A percentile compares a stretch with the other conserved stretches of the same genome.
phyloP scores from a whole-genome alignment of 1,284 basidiomycete species.

The Apiotrichum porosum region DNA sequence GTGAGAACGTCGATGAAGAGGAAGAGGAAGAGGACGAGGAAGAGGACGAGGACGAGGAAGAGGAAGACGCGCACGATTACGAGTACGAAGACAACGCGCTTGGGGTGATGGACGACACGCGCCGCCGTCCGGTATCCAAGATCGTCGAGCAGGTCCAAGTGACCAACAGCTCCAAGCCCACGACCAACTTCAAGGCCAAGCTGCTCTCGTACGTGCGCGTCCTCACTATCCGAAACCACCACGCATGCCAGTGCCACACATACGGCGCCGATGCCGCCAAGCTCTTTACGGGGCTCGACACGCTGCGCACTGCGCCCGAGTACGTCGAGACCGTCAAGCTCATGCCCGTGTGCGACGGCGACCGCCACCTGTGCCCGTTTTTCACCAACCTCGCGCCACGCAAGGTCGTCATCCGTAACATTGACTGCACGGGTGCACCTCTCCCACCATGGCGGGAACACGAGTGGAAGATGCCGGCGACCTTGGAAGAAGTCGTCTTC shows the following conservation, averaged over 20 bases:
- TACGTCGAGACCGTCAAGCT: background rate
- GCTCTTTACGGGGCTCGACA: too few species aligned
- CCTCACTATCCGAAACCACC: background rate
- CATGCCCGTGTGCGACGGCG: background rate
- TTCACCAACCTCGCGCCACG: background rate
- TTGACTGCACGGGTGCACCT: background rate
- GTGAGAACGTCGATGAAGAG: too few species aligned
- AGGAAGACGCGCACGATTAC: background rate
- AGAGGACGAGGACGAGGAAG: too few species aligned
- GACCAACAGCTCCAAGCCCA: too few species aligned
- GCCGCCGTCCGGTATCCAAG: too few species aligned
- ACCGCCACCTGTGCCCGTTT: background rate
- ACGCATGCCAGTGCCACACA: background rate
- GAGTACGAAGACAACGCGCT: too few species aligned
- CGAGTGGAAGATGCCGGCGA: background rate
- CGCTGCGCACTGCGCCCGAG: background rate
- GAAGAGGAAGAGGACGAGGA: background rate
- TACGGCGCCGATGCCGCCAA: too few species aligned
- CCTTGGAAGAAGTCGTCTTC: background rate
- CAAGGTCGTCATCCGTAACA: background rate
- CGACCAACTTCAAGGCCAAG: slow-evolving; percentile 3
- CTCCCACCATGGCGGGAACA: background rate
- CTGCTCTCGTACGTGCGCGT: background rate
- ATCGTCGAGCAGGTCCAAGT: too few species aligned
- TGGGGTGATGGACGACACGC: too few species aligned